phyloP scores from a whole-genome alignment of 345 rosid genomes.

The Eucalyptus regnans region DNA sequence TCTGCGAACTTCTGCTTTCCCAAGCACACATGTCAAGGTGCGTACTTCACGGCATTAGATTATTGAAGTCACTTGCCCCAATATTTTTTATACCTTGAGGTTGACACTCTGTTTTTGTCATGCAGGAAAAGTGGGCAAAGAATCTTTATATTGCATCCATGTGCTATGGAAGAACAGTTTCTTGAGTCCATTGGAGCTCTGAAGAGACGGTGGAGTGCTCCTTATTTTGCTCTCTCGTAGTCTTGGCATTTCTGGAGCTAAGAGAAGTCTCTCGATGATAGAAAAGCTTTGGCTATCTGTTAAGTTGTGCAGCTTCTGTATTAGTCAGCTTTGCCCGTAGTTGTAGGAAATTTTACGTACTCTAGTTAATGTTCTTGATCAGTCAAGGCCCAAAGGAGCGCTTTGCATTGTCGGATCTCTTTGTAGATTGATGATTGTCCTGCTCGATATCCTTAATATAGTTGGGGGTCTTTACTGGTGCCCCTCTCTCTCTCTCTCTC shows the following conservation, averaged over 20 bases:
- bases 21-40: conserved; percentile 46
- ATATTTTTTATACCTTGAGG: not conserved
- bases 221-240: not conserved
- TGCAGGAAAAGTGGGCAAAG: conserved; percentile 37
- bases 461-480: not conserved
- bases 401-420: not conserved
- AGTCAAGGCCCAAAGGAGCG: not conserved
- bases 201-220: not conserved
- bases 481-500: not conserved
- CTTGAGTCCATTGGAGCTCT: conserved; percentile 1
- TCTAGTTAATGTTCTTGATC: not conserved
- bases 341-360: not conserved
- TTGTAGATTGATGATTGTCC: not conserved
- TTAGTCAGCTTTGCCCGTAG: not conserved
- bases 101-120: not conserved
- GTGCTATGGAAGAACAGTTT: conserved; percentile 30
- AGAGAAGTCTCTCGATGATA: not conserved
- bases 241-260: not conserved
- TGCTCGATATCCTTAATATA: not conserved
- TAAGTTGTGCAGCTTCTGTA: not conserved
- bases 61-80: not conserved
- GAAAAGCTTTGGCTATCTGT: not conserved
- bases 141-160: conserved; percentile 8
- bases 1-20: conserved; percentile 39
- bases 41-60: not conserved